These are phyloP conservation scores for Ulmus americana DNA, from an alignment of 331 rosid genomes.

Conservation along the genomic window DNA sequence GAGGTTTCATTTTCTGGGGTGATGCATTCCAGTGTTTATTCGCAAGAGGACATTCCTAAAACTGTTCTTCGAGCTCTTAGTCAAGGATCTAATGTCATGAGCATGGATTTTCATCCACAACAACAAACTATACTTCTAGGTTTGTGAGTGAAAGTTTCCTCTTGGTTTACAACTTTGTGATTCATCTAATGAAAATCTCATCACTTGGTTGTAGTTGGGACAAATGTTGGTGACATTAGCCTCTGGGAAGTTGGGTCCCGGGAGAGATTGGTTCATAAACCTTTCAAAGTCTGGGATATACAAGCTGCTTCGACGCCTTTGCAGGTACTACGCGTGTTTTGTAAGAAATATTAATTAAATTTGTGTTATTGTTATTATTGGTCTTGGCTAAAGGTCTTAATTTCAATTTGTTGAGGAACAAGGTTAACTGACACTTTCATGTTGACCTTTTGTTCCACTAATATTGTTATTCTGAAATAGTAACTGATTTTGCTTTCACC, in stretches of 20 bases:
- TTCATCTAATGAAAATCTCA: not conserved
- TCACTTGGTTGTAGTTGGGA: constrained; percentile 33
- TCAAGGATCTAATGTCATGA: constrained; percentile 43
- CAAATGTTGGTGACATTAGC: constrained; percentile 45
- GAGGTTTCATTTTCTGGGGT: constrained; percentile 46
- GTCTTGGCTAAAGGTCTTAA: no score
- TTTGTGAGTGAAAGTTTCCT: constrained; percentile 15
- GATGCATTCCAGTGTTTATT: constrained; percentile 32
- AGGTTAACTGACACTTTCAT: not conserved
- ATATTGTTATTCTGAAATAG: not conserved
- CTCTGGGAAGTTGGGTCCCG: constrained; percentile 43
- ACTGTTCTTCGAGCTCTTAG: constrained; percentile 30
- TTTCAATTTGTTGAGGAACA: not conserved
- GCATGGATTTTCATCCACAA: constrained; percentile 44
- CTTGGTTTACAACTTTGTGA: not conserved
- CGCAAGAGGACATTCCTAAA: constrained; percentile 47
- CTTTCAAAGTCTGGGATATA: constrained; percentile 40
- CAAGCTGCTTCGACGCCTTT: constrained; percentile 28
- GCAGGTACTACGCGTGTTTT: constrained; percentile 25
- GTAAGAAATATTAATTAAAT: not conserved
- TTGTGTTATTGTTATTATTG: not conserved
- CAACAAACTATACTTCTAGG: constrained; percentile 40
- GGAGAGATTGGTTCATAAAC: constrained; percentile 35
- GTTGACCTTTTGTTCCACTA: not conserved
- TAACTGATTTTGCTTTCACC: constrained; percentile 15